Evolutionary conservation across 176 grass and related monocot species (phyloP), one percentile per base, ranked within the genome.

Genomic region (Eragrostis nindensis): DNA sequence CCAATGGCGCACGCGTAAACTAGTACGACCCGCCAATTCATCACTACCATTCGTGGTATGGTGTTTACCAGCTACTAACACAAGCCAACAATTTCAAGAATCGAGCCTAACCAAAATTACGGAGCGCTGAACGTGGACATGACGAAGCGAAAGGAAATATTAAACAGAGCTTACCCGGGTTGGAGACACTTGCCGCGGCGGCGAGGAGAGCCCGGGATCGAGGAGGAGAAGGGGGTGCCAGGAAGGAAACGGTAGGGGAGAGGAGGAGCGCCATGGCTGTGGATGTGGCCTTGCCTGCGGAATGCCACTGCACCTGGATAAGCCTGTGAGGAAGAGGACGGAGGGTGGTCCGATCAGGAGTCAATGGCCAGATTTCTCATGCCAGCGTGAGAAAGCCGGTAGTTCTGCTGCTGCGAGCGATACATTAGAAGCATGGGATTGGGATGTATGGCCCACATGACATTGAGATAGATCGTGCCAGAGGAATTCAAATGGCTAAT

Each of bases 181-280:
- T 22, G 43, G 81, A 24, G 22, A 40, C 63, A 69, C 64, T 60
- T 12, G n/a, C 61, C 53, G 47, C 46, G 48, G 66, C 42, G 7
- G 80, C 1, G 43, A 76, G 59, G 73, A 70, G 60, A 74, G 53
- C 27, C 63, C 44, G 73, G 41, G 59, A 44, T 36, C 39, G 69
- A 41, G 47, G 55, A 57, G 85, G 32, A 40, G 63, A 62, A 14
- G 70, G 26, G 63, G 80, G 59, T 41, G 78, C 40, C 66, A 85
- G 56, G 81, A 92, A 90, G 80, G 92, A 85, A 62, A 91, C 44
- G 66, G 85, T 64, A n/a, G 85, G 83, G 44, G 87, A 89, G 15
- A 94, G 80, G 68, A 90, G 82, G 62, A 92, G 86, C 76, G 87
- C 92, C 95, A 94, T 94, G 80, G 56, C n/a, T n/a, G 27, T 76